These are phyloP conservation scores for Trichoderma semiorbis DNA, from an alignment of 2,329 filamentous ascomycete species.

Conservation along the genomic window DNA sequence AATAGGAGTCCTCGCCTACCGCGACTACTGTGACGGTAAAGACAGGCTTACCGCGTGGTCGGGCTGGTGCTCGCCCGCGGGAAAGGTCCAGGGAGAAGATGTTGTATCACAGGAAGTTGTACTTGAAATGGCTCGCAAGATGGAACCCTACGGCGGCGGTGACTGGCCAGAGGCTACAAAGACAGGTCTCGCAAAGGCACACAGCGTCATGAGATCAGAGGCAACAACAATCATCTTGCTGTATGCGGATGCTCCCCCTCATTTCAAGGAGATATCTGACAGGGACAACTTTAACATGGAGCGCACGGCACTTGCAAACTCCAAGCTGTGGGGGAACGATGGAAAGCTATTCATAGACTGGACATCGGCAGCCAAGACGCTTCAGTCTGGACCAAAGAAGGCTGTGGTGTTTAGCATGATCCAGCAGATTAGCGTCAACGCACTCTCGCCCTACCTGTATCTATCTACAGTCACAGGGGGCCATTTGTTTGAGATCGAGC, in stretches of 20 bases:
- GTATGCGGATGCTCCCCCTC: slow-evolving; percentile 49
- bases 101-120: slow-evolving; percentile 33
- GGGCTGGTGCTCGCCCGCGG: slow-evolving; percentile 40
- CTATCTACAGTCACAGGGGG: slow-evolving; percentile 42
- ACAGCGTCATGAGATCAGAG: slow-evolving; percentile 44
- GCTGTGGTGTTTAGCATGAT: slow-evolving; percentile 45
- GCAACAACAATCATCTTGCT: slow-evolving; percentile 48
- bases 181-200: slow-evolving; percentile 45
- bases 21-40: slow-evolving; percentile 40
- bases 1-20: slow-evolving; percentile 49
- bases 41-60: slow-evolving; percentile 43
- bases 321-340: slow-evolving; percentile 29
- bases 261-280: slow-evolving; percentile 33
- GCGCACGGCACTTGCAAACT: slow-evolving; percentile 21
- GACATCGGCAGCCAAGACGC: slow-evolving; percentile 35
- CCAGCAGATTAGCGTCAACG: slow-evolving; percentile 21
- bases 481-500: slow-evolving; percentile 34
- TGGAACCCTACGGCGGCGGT: slow-evolving; percentile 34
- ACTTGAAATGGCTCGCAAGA: slow-evolving; percentile 33
- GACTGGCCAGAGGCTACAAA: slow-evolving; percentile 49
- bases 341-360: slow-evolving; percentile 43
- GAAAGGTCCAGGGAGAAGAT: slow-evolving; percentile 12
- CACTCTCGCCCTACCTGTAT: slow-evolving; percentile 38
- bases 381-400: slow-evolving; percentile 34
- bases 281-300: slow-evolving; percentile 31